phyloP scores from a whole-genome alignment of 768 basidiomycete species.

The Lactarius sp. region DNA sequence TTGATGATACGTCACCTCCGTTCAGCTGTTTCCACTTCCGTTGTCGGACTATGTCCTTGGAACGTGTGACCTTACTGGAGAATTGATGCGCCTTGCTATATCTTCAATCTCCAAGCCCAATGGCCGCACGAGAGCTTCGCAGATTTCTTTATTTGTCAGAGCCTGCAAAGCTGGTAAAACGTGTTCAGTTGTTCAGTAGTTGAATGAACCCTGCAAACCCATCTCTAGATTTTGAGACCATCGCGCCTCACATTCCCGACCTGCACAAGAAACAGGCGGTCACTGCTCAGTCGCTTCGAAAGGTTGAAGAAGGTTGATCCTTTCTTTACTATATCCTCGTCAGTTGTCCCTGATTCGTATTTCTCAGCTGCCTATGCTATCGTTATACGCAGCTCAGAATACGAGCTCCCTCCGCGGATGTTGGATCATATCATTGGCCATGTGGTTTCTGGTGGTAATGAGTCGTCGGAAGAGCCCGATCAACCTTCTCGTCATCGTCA shows the following conservation, averaged over 20 bases:
- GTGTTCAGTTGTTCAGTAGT: not conserved
- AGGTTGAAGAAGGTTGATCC: slow-evolving; percentile 84
- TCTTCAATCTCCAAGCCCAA: slow-evolving; percentile 68
- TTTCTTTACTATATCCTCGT: not conserved
- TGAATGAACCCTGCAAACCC: not conserved
- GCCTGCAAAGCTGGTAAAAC: slow-evolving; percentile 63
- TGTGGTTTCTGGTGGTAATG: slow-evolving; percentile 13
- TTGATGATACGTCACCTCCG: not conserved
- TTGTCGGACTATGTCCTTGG: slow-evolving; percentile 88
- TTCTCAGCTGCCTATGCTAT: slow-evolving; percentile 67
- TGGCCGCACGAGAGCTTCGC: slow-evolving; percentile 54
- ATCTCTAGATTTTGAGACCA: slow-evolving; percentile 66
- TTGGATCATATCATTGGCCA: slow-evolving; percentile 62
- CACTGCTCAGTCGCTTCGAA: slow-evolving; percentile 81
- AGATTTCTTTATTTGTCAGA: slow-evolving; percentile 68
- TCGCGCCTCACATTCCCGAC: slow-evolving; percentile 64
- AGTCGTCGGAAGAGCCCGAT: slow-evolving; percentile 5
- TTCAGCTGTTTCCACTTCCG: slow-evolving; percentile 71
- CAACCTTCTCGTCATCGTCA: not conserved
- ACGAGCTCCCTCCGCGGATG: slow-evolving; percentile 60
- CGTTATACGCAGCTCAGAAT: slow-evolving; percentile 66
- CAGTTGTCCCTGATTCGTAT: not conserved
- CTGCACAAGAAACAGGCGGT: slow-evolving; percentile 85
- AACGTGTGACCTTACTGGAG: slow-evolving; percentile 90
- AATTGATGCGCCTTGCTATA: slow-evolving; percentile 94